These are phyloP conservation scores for Fusarium chlamydosporum DNA, from an alignment of 2,329 filamentous ascomycete species.

Conservation along the genomic window DNA sequence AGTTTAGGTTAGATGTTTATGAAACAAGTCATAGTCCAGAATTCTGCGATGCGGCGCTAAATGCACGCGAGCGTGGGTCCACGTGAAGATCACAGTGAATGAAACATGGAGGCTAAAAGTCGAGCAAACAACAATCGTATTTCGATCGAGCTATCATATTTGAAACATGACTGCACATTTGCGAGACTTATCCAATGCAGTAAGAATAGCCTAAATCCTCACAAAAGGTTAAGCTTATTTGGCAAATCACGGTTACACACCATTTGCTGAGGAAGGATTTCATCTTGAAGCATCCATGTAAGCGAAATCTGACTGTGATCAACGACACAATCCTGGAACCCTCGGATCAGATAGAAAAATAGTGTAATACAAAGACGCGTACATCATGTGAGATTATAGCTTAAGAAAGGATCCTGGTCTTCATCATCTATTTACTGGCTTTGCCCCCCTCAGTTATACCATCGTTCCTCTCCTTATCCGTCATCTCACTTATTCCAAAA, in stretches of 20 bases:
- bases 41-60: constrained; percentile 16
- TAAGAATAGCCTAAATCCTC: not conserved
- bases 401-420: constrained; percentile 1
- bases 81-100: constrained; percentile 19
- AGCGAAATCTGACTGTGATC: constrained; percentile 11
- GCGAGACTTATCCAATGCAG: not conserved
- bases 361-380: not conserved
- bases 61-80: constrained; percentile 15
- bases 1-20: constrained; percentile 7
- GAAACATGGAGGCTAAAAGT: not conserved
- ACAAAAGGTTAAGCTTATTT: not conserved
- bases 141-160: not conserved
- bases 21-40: constrained; percentile 1
- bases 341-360: not conserved
- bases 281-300: not conserved
- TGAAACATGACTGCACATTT: not conserved
- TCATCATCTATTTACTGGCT: not conserved
- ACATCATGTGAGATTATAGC: constrained; percentile 33
- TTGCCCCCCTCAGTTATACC: not conserved
- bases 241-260: not conserved
- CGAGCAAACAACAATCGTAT: not conserved
- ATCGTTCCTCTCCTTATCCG: not conserved
- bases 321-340: not conserved
- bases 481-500: constrained; percentile 4
- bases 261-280: not conserved